Conservation (phyloP, 2,329 filamentous ascomycete species). For the Cercospora sp. region DNA sequence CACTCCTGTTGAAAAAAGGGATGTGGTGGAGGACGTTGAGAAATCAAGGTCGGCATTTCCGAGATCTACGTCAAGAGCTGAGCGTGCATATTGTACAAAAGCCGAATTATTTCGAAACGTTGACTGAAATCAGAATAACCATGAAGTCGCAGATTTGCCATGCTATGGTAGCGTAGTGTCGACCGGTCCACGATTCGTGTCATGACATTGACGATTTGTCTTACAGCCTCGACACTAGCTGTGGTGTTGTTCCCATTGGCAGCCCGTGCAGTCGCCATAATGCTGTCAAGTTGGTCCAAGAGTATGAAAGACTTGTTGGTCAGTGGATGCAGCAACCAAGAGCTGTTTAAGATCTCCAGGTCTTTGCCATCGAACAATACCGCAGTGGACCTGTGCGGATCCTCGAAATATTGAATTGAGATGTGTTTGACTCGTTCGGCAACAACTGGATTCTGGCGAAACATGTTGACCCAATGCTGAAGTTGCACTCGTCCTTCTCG, state of each 20-base stretch:
- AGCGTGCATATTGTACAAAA: constrained; percentile 3
- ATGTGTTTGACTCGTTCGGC: constrained; percentile 15
- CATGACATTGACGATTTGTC: constrained; percentile 15
- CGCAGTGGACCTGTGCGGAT: constrained; percentile 20
- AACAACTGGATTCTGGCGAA: constrained; percentile 5
- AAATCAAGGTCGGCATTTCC: too few species aligned
- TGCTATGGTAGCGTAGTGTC: constrained; percentile 18
- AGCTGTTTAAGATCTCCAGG: constrained; percentile 12
- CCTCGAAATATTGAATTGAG: constrained; percentile 24
- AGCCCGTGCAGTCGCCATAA: background rate
- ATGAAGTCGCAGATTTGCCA: constrained; percentile 22
- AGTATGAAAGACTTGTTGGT: constrained; percentile 10
- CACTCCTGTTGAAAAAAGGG: too few species aligned
- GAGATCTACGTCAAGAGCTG: too few species aligned
- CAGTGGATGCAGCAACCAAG: constrained; percentile 17
- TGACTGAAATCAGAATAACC: constrained; percentile 25
- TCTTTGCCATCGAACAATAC: constrained; percentile 14
- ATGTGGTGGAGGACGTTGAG: too few species aligned
- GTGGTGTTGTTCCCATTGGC: background rate
- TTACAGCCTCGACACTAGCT: background rate
- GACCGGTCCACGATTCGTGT: constrained; percentile 7
- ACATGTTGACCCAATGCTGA: constrained; percentile 16
- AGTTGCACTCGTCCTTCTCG: constrained; percentile 22
- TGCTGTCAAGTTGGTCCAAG: constrained; percentile 7
- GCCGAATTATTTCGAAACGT: constrained; percentile 22